Evolutionary conservation across 495 filamentous ascomycete species (phyloP).

Genomic region (Pseudevernia furfuracea): DNA sequence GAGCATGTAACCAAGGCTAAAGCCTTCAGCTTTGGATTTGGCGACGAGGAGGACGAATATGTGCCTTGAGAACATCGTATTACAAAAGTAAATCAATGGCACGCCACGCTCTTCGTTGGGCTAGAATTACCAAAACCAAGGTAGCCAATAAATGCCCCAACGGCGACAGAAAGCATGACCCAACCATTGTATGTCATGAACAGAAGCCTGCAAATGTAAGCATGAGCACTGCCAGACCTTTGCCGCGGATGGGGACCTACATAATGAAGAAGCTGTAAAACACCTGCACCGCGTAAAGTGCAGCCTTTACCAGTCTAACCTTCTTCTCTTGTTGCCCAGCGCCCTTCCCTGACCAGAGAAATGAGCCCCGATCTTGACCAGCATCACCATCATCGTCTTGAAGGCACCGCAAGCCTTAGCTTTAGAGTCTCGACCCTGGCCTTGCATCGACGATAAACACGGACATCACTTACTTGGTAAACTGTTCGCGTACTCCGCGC

Average conservation of each 20-base stretch:
- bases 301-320: slow-evolving; percentile 68
- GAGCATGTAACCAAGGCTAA: slow-evolving; percentile 34
- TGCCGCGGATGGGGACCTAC: slow-evolving; percentile 49
- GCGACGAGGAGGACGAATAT: slow-evolving; percentile 53
- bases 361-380: slow-evolving; percentile 56
- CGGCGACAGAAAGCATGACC: slow-evolving; percentile 86
- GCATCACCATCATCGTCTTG: slow-evolving; percentile 45
- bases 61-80: slow-evolving; percentile 36
- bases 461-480: slow-evolving; percentile 46
- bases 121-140: slow-evolving; percentile 67
- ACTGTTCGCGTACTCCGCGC: slow-evolving; percentile 44
- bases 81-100: slow-evolving; percentile 52
- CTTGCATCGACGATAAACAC: not conserved
- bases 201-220: slow-evolving; percentile 58
- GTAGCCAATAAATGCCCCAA: slow-evolving; percentile 86
- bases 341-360: slow-evolving; percentile 57
- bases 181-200: slow-evolving; percentile 99
- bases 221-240: slow-evolving; percentile 3
- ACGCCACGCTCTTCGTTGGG: slow-evolving; percentile 76
- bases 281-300: slow-evolving; percentile 85
- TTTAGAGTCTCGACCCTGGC: not conserved
- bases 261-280: slow-evolving; percentile 99
- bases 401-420: slow-evolving; percentile 22
- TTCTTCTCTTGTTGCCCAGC: slow-evolving; percentile 42
- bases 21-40: slow-evolving; percentile 82